Base-by-base conservation (phyloP, 345 rosid species). In the Carallia pectinifolia region DNA sequence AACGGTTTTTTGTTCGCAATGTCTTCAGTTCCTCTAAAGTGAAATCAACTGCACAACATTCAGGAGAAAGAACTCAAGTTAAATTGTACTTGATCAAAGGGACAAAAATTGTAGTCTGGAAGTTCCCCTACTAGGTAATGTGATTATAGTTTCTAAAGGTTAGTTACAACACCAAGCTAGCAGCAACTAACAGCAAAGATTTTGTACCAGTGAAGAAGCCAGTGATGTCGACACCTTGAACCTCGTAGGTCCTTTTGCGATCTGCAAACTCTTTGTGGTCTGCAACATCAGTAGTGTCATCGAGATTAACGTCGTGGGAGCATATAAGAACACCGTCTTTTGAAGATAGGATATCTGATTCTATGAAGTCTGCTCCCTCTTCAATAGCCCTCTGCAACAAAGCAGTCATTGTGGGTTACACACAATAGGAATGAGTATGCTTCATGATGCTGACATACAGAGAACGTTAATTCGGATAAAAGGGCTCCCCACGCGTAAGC, bases 351-450 rank as follows among this genome's bases (percentile, higher is more conserved):
- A 92, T 85, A 83, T 95, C 96, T 23, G 96, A 65, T 84, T 95
- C 99, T 61, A 95, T 95, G 79, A 92, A 95, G 77, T 92, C 97
- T 71, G 99, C 80, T 62, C 97, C 97, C 67, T 95, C 99, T 76
- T 90, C 93, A 64, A 92, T 87, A 12, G 96, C 97, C 77, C 96
- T 95, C 97, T 95, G 80, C 73, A 83, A 82, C 17, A 44, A 69
- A 71, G 64, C 37, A 70, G 19, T 50, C 29, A 48, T 67, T 19
- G 7, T 71, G 6, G 23, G 56, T 15, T 16, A 23, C 53, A 2
- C 13, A 0, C 36, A 3, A 7, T 9, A 13, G 40, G 36, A 61
- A 27, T 7, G 27, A 34, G 18, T 8, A 36, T 34, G 53, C 52
- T 29, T 10, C 48, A 40, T 40, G 48, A 9, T 8, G 48, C 10